Evolutionary conservation across 805 yeast genomes (phyloP).

Genomic region (Sungouiozyma ichnusensis): DNA sequence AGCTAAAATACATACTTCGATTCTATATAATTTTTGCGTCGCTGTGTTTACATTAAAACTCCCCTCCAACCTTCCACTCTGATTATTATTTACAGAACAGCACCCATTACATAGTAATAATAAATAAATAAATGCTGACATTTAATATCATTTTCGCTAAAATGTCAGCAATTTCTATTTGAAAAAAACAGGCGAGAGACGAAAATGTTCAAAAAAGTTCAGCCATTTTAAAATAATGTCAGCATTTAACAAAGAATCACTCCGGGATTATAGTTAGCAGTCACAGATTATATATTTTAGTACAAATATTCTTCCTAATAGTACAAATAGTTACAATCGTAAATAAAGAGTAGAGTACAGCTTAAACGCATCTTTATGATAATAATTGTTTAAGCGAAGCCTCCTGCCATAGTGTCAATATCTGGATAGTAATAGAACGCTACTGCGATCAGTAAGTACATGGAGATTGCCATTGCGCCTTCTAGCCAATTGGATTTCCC

Average conservation of each 20-base stretch:
- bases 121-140: not conserved
- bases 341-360: not conserved
- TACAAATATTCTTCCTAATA: not conserved
- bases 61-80: not conserved
- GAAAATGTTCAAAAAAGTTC: not conserved
- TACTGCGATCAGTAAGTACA: slow-evolving; percentile 77
- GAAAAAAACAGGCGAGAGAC: not conserved
- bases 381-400: not conserved
- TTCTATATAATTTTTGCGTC: not conserved
- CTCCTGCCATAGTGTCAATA: slow-evolving; percentile 13
- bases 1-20: no score
- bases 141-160: not conserved
- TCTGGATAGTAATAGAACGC: slow-evolving; percentile 88
- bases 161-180: not conserved
- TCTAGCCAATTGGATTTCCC: slow-evolving; percentile 97
- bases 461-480: slow-evolving; percentile 83
- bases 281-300: not conserved
- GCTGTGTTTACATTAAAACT: not conserved
- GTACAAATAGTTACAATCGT: not conserved
- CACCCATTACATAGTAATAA: no score
- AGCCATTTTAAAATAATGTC: no score
- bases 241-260: no score
- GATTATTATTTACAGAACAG: no score
- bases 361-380: not conserved
- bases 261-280: not conserved